Evolutionary conservation across 805 yeast species (phyloP).

Genomic region (Yamadazyma sp.): DNA sequence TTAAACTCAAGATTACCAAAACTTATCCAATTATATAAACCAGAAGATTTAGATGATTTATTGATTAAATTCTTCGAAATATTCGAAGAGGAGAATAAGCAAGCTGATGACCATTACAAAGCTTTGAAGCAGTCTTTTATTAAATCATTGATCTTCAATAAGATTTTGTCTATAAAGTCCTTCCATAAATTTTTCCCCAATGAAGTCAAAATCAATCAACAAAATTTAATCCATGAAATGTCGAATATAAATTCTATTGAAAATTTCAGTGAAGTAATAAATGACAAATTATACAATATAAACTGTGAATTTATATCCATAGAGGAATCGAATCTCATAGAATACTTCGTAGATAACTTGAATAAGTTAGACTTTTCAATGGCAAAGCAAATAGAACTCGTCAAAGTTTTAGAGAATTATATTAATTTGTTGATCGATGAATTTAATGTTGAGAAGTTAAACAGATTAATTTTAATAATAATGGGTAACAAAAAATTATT

Average conservation of each 20-base stretch:
- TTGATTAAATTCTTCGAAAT: conserved; percentile 10
- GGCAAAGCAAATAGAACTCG: conserved; percentile 24
- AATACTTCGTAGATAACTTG: conserved; percentile 22
- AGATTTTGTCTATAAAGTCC: conserved; percentile 22
- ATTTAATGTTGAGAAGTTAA: conserved; percentile 30
- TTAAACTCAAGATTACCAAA: conserved; percentile 27
- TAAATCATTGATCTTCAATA: conserved; percentile 28
- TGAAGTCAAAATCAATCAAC: conserved; percentile 23
- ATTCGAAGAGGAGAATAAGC: conserved; percentile 2
- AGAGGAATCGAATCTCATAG: conserved; percentile 36
- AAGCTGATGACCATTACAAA: neutral
- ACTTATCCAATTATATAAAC: conserved; percentile 18
- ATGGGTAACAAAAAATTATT: conserved; percentile 41
- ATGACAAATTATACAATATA: conserved; percentile 29
- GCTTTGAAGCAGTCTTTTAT: conserved; percentile 24
- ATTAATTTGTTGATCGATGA: conserved; percentile 23
- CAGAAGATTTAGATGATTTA: conserved; percentile 14
- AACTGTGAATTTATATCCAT: conserved; percentile 39
- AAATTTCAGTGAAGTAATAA: conserved; percentile 22
- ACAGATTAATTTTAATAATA: conserved; percentile 50
- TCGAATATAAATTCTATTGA: conserved; percentile 20
- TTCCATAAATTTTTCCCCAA: conserved; percentile 26
- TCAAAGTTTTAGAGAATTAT: conserved; percentile 15
- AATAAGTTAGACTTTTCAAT: conserved; percentile 20
- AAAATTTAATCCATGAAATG: conserved; percentile 24